Evolutionary conservation across 139 green algal species (phyloP).

Genomic region (Prasinococcaceae sp.): DNA sequence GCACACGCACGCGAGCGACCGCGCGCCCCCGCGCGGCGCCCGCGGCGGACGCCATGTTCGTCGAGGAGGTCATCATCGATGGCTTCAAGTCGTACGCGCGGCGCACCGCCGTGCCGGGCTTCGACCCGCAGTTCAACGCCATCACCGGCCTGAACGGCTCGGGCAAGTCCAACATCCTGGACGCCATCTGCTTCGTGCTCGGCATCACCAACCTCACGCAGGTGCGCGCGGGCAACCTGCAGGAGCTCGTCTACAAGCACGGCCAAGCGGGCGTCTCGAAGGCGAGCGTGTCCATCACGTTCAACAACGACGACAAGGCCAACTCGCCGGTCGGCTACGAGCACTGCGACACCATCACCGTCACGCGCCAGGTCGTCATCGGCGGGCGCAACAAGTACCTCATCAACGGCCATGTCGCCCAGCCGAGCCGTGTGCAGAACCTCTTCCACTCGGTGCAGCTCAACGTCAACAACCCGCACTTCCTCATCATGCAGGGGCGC

Average conservation of each 20-base stretch:
- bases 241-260: slow-evolving; percentile 99
- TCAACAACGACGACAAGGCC: slow-evolving; percentile 76
- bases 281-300: slow-evolving; percentile 90
- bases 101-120: slow-evolving; percentile 60
- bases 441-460: slow-evolving; percentile 98
- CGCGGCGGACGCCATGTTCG: too few relatives aligned
- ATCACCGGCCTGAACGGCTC: slow-evolving; percentile 96
- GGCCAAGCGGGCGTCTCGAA: slow-evolving; percentile 94
- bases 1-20: too few relatives aligned
- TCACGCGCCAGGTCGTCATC: slow-evolving; percentile 90
- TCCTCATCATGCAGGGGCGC: slow-evolving; percentile 99
- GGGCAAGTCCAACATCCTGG: slow-evolving; percentile 97
- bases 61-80: slow-evolving; percentile 89
- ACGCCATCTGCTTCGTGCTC: slow-evolving; percentile 98
- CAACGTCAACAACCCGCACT: slow-evolving; percentile 99
- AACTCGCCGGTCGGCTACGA: slow-evolving; percentile 76
- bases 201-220: slow-evolving; percentile 88
- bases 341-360: slow-evolving; percentile 77
- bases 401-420: slow-evolving; percentile 85
- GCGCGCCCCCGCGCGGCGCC: too few relatives aligned
- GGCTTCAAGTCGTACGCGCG: slow-evolving; percentile 98
- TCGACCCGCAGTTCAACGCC: slow-evolving; percentile 94
- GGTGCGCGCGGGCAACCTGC: slow-evolving; percentile 75
- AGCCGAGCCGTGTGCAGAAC: slow-evolving; percentile 81
- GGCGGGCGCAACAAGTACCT: slow-evolving; percentile 93